Evolutionary conservation across 2,329 filamentous ascomycete genomes (phyloP), one percentile per base, ranked within the genome.

Genomic region (Orbilia javanica): DNA sequence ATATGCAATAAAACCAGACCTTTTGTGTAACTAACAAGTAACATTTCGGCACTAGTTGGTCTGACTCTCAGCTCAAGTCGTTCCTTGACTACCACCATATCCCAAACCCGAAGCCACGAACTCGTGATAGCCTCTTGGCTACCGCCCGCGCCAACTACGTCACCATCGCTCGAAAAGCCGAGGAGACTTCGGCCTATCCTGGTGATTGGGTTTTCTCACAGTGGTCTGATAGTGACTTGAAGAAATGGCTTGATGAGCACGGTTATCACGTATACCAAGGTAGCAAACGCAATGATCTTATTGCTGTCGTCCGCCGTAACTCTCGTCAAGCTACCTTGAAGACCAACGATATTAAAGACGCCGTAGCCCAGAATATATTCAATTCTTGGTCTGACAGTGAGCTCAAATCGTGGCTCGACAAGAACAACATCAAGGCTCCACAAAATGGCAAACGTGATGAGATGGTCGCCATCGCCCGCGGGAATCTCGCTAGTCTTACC

Each of bases 361-460:
- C 90, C 57, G 86, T 98, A 48, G 93, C 91, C 79, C 93, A 98
- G 82, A 90, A 91, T 82, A 87, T 97, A 66, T 92, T 98, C 82
- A 91, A 97, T 81, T 90, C 92, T 3, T 99, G 96, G 96, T 91
- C 92, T 82, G 94, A 97, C 83, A 91, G 88, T 82, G 87, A 97
- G 84, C 88, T 99, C 83, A 98, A 98, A 88, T 91, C 93, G 79
- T 98, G 96, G 86, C 90, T 90, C 69, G 95, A 98, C 86, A 93
- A 94, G 88, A 96, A 98, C 82, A 90, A 90, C 73, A 92, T 99
- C 83, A 88, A 88, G 86, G 93, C 97, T 63, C 96, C 96, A 8
- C 95, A 98, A 83, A 96, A 95, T 57, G 96, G 93, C 83, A 94
- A 92, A 87, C 87, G 89, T 81, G 96, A 97, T 82, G 95, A 99